Conservation (phyloP, 129 eudicot species). For the Mikania micrantha region DNA sequence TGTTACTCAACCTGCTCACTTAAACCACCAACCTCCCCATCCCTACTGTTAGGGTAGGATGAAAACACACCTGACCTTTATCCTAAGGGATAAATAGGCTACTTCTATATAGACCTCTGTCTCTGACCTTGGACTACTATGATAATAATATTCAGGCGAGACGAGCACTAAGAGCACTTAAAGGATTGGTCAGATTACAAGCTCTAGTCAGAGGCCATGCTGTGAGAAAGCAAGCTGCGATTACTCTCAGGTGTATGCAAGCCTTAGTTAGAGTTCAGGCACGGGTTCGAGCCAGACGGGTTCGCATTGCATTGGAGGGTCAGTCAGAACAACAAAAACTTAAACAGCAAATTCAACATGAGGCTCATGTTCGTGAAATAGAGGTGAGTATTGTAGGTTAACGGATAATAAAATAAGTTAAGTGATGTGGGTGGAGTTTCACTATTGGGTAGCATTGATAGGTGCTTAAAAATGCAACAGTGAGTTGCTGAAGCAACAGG, state of each 20-base stretch:
- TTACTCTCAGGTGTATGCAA: constrained; percentile 96
- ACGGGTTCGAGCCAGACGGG: constrained; percentile 93
- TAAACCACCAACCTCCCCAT: background rate
- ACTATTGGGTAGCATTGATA: background rate
- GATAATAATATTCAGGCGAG: constrained; percentile 54
- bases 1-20: background rate
- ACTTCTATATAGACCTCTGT: too few relatives aligned
- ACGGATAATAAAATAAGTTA: background rate
- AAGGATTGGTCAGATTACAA: constrained; percentile 92
- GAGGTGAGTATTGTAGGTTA: constrained; percentile 40
- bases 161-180: constrained; percentile 80
- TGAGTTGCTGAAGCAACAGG: background rate
- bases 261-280: constrained; percentile 97
- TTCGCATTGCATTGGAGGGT: constrained; percentile 69
- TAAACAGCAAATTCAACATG: constrained; percentile 72
- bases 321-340: constrained; percentile 62
- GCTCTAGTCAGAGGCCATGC: constrained; percentile 97
- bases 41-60: background rate
- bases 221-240: constrained; percentile 95
- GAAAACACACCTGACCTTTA: too few relatives aligned
- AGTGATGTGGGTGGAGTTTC: background rate
- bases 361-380: constrained; percentile 81
- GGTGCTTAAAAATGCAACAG: background rate
- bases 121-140: constrained; percentile 14
- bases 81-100: too few relatives aligned